Percentiles rank a stretch among this genome's conserved stretches.
phyloP scores from a whole-genome alignment of 139 green algal species.

The Chlamydomonas sp. region DNA sequence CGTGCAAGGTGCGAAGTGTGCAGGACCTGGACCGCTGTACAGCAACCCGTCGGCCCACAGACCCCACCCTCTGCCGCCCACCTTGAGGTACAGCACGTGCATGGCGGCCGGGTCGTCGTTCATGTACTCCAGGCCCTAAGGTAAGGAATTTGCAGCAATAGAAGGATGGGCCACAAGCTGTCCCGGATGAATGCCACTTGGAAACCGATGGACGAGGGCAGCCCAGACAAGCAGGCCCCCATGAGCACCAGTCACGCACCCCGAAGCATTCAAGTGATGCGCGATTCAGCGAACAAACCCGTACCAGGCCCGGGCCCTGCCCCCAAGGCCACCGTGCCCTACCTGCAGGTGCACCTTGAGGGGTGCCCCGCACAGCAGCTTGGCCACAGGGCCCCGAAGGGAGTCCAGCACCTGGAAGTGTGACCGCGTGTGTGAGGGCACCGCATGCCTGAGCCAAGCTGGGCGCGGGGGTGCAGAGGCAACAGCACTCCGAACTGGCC shows the following conservation, averaged over 20 bases:
- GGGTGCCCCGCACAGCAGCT: constrained; percentile 38
- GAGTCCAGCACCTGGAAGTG: background rate
- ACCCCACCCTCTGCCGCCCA: background rate
- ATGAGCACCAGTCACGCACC: too few relatives aligned
- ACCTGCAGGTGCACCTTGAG: constrained; percentile 44
- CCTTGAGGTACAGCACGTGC: constrained; percentile 66
- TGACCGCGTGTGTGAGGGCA: background rate
- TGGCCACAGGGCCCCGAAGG: constrained; percentile 13
- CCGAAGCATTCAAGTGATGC: too few relatives aligned
- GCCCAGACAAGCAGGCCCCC: too few relatives aligned
- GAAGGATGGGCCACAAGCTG: too few relatives aligned
- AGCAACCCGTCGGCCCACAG: background rate
- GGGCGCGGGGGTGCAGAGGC: background rate
- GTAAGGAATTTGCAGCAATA: background rate
- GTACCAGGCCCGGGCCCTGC: too few relatives aligned
- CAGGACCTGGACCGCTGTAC: background rate
- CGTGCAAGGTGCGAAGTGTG: too few relatives aligned
- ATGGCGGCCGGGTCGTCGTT: constrained; percentile 61
- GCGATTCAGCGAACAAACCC: too few relatives aligned
- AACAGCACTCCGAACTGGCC: background rate
- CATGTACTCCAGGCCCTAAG: constrained; percentile 63
- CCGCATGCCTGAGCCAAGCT: background rate
- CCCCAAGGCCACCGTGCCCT: background rate
- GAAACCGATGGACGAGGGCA: too few relatives aligned
- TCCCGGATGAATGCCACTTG: too few relatives aligned